Evolutionary conservation across 257 asterid species (phyloP), one percentile per base, ranked within the genome.

Genomic region (Przewalskia tangutica): DNA sequence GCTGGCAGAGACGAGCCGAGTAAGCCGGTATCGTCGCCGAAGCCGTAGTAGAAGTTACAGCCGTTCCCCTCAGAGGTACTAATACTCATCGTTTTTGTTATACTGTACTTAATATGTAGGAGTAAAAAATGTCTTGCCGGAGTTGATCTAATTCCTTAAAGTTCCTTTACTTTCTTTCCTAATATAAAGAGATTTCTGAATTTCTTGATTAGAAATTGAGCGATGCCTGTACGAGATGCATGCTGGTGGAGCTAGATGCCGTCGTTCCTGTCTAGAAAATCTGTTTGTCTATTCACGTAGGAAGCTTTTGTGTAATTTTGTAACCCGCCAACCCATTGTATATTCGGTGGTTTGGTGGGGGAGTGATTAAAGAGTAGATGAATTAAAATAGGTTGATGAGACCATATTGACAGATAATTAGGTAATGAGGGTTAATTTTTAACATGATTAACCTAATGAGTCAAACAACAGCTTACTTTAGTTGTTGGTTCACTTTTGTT

Each of bases 21-120:
- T 84, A 48, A 86, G 92, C 84, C 92, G 95, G 83, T 79, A 88
- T 85, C 89, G 86, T 60, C 88, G 82, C 40, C 91, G 96, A 83
- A 91, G 98, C 85, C 92, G 95, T 12, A 93, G 98, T 82, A 89
- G 97, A 89, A 94, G 98, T 89, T 83, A 87, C 82, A 96, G 99
- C 65, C 97, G 89, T 71, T 96, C 98, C 79, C 99, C 99, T 84
- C 85, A 87, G 55, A 94, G 98, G 99, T 94, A 88, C 56, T 77
- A 86, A 71, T 46, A 12, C 18, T 44, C 46, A 23, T 34, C 23
- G 23, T 23, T 12, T 18, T 75, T 58, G 44, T 76, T 23, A 10
- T 16, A 38, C 2, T 14, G 63, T 46, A 6, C 56, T 73, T 73
- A 23, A 48, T 48, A 42, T 3, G 2, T 48, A 73, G 6, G 46